Evolutionary conservation across 1,139 yeast species (phyloP).

Genomic region (Blastobotrys apis): DNA sequence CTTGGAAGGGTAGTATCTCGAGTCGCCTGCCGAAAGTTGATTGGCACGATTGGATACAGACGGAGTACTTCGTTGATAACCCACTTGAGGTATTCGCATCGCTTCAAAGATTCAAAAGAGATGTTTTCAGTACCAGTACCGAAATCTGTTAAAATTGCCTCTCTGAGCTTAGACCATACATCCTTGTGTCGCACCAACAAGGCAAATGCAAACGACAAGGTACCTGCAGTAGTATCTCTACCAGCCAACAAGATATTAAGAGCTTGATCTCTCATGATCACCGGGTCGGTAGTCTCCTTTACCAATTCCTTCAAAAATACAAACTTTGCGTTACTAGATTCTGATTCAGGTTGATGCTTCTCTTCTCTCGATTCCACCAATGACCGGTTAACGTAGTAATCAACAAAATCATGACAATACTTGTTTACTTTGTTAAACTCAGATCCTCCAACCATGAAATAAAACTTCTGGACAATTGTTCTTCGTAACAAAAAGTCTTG

Average conservation of each 20-base stretch:
- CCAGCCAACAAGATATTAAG: constrained; percentile 51
- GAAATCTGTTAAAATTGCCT: constrained; percentile 28
- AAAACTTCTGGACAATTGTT: constrained; percentile 37
- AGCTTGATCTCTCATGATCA: constrained; percentile 46
- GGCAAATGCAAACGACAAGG: constrained; percentile 43
- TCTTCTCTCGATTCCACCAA: constrained; percentile 18
- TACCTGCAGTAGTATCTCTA: constrained; percentile 51
- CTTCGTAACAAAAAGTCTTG: constrained; percentile 41
- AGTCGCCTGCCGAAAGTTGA: constrained; percentile 48
- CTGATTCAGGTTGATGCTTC: not conserved
- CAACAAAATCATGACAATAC: constrained; percentile 31
- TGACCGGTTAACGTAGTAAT: constrained; percentile 31
- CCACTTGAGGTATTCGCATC: constrained; percentile 47
- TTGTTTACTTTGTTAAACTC: constrained; percentile 33
- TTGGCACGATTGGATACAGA: constrained; percentile 55
- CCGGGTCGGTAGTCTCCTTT: constrained; percentile 48
- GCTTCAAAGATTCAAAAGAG: constrained; percentile 50
- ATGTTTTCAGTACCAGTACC: constrained; percentile 26
- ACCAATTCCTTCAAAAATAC: constrained; percentile 42
- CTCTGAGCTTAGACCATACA: constrained; percentile 31
- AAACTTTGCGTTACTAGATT: not conserved
- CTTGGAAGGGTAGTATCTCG: constrained; percentile 32
- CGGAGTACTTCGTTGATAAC: constrained; percentile 51
- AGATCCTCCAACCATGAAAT: constrained; percentile 36
- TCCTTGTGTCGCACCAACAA: constrained; percentile 47